These are phyloP conservation scores for Jasminum sambac DNA, from an alignment of 257 asterid species.

Conservation along the genomic window DNA sequence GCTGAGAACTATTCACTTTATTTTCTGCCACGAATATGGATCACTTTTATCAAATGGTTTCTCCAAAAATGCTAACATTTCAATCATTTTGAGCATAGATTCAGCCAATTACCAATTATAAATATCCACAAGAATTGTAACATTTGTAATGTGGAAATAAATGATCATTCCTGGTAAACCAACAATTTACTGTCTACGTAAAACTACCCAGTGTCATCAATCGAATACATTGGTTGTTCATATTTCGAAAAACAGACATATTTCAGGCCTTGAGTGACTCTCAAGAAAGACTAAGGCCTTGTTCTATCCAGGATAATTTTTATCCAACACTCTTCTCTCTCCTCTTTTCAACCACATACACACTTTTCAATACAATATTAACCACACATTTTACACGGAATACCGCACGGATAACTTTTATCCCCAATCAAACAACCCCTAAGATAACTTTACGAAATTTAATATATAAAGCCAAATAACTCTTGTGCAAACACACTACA, in stretches of 20 bases:
- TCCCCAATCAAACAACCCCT: no score
- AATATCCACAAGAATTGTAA: not conserved
- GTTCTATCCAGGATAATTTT: no score
- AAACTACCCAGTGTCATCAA: not conserved
- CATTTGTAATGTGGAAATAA: not conserved
- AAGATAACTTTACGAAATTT: constrained; percentile 5
- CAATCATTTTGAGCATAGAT: constrained; percentile 1
- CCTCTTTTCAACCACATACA: no score
- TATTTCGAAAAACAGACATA: not conserved
- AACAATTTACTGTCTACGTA: not conserved
- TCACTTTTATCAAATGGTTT: not conserved
- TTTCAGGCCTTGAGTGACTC: constrained; percentile 8
- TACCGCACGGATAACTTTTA: no score
- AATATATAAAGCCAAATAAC: constrained; percentile 4
- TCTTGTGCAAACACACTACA: not conserved
- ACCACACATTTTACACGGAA: no score
- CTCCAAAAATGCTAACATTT: not conserved
- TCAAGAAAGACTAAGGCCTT: not conserved
- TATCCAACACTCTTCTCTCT: no score
- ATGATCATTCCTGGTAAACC: not conserved
- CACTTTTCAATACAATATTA: no score
- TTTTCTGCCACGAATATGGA: constrained; percentile 7
- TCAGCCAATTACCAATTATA: not conserved
- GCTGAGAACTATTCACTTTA: not conserved
- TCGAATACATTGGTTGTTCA: constrained; percentile 3